phyloP scores from a whole-genome alignment of 768 basidiomycete genomes.

The Phaeotremella skinneri region DNA sequence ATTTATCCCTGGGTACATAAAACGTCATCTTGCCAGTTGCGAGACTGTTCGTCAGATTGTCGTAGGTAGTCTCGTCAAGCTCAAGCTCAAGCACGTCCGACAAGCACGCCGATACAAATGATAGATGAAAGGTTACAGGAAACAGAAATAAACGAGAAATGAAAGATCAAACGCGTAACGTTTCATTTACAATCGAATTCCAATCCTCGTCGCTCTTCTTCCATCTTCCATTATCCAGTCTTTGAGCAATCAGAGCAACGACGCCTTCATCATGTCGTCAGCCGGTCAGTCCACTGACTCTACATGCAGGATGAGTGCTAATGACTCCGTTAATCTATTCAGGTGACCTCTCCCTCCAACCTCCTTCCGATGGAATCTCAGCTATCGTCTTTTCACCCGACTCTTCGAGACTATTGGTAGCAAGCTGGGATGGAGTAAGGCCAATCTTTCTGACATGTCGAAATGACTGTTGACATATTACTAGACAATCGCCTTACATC shows the following conservation, averaged over 20 bases:
- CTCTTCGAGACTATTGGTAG: constrained; percentile 74
- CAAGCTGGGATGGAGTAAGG: constrained; percentile 83
- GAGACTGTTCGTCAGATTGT: neutral
- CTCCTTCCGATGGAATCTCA: constrained; percentile 83
- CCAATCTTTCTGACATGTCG: neutral
- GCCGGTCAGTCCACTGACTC: constrained; percentile 11
- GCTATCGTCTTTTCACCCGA: constrained; percentile 77
- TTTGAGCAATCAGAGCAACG: neutral
- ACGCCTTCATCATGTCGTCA: constrained; percentile 16
- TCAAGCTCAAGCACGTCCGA: too few species aligned
- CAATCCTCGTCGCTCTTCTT: neutral
- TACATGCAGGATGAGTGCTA: neutral
- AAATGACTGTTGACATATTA: neutral
- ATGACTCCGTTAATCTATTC: neutral
- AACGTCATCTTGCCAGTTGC: constrained; percentile 14
- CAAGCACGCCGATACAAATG: too few species aligned
- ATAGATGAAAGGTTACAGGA: neutral
- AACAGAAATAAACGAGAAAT: neutral
- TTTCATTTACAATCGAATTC: constrained; percentile 6
- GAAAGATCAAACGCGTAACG: constrained; percentile 25
- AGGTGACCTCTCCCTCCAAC: constrained; percentile 46
- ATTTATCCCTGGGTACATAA: constrained; percentile 30
- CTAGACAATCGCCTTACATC: constrained; percentile 40
- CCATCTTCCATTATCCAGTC: neutral
- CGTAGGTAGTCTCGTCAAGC: neutral